phyloP scores from a whole-genome alignment of 164 flowering plant species.

The Dillenia turbinata region DNA sequence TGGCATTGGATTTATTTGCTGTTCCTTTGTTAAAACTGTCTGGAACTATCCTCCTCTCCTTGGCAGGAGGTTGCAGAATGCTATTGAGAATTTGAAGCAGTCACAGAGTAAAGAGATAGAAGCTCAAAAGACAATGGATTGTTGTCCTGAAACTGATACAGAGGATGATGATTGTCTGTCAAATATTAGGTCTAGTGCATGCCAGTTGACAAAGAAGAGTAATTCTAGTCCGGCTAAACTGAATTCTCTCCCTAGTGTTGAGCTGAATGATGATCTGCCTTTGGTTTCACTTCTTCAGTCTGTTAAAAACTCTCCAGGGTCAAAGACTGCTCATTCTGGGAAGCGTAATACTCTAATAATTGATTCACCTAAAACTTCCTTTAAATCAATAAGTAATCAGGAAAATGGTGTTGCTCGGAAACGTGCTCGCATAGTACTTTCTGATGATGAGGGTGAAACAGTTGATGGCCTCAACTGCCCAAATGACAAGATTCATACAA shows the following conservation, averaged over 20 bases:
- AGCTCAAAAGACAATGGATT: conserved; percentile 24
- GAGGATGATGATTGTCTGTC: conserved; percentile 44
- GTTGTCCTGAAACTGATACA: conserved; percentile 85
- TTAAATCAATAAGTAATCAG: conserved; percentile 39
- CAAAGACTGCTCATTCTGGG: conserved; percentile 14
- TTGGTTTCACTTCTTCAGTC: conserved; percentile 38
- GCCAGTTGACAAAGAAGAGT: conserved; percentile 26
- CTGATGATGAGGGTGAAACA: conserved; percentile 81
- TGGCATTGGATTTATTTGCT: not conserved
- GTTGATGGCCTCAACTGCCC: conserved; percentile 24
- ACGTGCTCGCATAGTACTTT: conserved; percentile 70
- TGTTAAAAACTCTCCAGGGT: conserved; percentile 22
- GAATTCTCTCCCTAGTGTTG: conserved; percentile 14
- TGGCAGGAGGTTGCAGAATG: conserved; percentile 58
- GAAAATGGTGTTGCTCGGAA: conserved; percentile 52
- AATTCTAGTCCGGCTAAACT: conserved; percentile 20
- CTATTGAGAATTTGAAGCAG: conserved; percentile 53
- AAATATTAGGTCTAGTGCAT: conserved; percentile 25
- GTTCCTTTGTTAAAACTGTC: not conserved
- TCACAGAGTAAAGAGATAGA: conserved; percentile 24
- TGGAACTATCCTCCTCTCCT: not conserved
- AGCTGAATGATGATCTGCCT: conserved; percentile 47
- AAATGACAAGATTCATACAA: conserved; percentile 17
- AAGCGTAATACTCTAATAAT: conserved; percentile 12
- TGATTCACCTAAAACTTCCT: conserved; percentile 25